A percentile compares a stretch with the other conserved stretches of the same genome.
phyloP scores from a whole-genome alignment of 768 basidiomycete species.

The Podaxis sp. region DNA sequence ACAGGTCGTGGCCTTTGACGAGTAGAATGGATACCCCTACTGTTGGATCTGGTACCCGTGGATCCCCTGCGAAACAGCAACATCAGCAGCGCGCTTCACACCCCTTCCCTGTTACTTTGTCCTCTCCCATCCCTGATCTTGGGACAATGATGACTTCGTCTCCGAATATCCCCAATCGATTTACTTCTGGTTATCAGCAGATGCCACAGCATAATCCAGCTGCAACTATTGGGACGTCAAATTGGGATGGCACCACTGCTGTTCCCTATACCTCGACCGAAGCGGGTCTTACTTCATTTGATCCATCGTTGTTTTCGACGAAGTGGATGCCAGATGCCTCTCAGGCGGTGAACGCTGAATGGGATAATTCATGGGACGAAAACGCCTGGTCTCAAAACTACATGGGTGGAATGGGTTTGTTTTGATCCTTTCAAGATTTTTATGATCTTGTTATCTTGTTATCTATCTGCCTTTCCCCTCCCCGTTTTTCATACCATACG shows the following conservation, averaged over 20 bases:
- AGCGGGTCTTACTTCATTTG: not conserved
- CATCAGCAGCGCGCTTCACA: not conserved
- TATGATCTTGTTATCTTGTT: too few species aligned
- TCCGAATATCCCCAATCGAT: not conserved
- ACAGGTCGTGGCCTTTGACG: conserved; percentile 5
- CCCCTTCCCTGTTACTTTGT: not conserved
- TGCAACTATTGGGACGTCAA: not conserved
- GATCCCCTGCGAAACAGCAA: not conserved
- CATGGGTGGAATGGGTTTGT: conserved; percentile 11
- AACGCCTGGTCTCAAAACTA: conserved; percentile 7
- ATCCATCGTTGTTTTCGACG: conserved; percentile 10
- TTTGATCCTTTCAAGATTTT: not conserved
- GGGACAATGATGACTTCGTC: not conserved
- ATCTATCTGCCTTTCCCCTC: not conserved
- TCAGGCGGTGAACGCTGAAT: conserved; percentile 4
- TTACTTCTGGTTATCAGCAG: not conserved
- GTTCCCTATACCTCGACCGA: conserved; percentile 2
- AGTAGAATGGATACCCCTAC: not conserved
- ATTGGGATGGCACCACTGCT: not conserved
- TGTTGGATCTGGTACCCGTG: not conserved
- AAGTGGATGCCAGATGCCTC: conserved; percentile 14
- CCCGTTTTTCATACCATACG: not conserved
- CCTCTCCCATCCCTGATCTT: not conserved
- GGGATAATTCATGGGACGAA: conserved; percentile 12
- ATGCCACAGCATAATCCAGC: not conserved